Evolutionary conservation across 345 rosid genomes (phyloP), one percentile per base, ranked within the genome.

Genomic region (Laguncularia racemosa): DNA sequence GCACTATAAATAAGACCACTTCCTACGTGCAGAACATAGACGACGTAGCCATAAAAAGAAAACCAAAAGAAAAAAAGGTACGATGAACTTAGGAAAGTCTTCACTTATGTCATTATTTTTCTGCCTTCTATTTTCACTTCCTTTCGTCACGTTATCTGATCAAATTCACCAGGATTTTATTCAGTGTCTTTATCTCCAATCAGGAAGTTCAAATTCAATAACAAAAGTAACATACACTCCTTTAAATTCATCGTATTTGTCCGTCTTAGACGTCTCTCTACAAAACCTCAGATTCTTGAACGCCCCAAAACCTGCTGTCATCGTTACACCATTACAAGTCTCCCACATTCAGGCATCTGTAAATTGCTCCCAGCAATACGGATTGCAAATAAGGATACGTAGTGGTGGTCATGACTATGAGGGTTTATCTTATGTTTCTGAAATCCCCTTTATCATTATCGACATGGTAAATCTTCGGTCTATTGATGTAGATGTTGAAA

Each of bases 301-400:
- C 16, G 46, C 57, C 53, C 65, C 75, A 2, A 75, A 58, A 61
- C 79, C 79, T 4, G 11, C 9, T 13, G 19, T 64, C 55, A 75
- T 67, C 14, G 16, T 75, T 21, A 72, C 82, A 1, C 83, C 89
- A 12, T 46, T 61, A 20, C 20, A 64, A 16, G 62, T 59, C 1
- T 63, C 74, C 2, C 76, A 83, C 15, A 71, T 83, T 53, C 83
- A 73, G n/a, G 75, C 74, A 0, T 58, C 76, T 23, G 55, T 83
- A 44, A 43, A n/a, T 16, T 83, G 85, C 46, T 67, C 79, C 44
- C 88, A 83, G 17, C n/a, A n/a, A n/a, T n/a, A n/a, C n/a, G n/a
- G 88, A 83, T 63, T 72, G 71, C 48, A 82, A 79, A 43, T 83
- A n/a, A n/a, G n/a, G n/a, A n/a, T n/a, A n/a, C n/a, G n/a, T n/a